Evolutionary conservation across 202 grass and related monocot genomes (phyloP).

Genomic region (Zizania palustris): DNA sequence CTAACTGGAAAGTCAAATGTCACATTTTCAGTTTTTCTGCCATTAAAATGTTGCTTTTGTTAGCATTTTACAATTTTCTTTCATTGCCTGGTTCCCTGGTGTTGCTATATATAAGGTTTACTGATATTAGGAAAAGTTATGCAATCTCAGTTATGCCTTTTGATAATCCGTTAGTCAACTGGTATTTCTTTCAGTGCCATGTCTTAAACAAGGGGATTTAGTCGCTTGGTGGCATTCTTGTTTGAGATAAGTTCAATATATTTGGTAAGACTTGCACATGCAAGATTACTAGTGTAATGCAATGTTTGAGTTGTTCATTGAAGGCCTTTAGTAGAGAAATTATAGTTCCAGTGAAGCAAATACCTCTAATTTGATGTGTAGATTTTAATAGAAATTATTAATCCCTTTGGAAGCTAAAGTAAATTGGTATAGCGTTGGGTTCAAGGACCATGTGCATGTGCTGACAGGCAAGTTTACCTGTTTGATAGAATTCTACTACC

Average conservation of each 20-base stretch:
- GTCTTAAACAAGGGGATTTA: neutral
- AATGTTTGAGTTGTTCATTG: neutral
- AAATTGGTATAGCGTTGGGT: neutral
- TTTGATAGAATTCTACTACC: neutral
- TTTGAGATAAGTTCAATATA: constrained; percentile 1
- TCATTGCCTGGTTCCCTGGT: neutral
- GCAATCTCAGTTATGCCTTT: neutral
- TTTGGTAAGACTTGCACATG: neutral
- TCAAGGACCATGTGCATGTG: neutral
- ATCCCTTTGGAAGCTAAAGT: neutral
- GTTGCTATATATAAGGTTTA: neutral
- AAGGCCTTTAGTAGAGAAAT: neutral
- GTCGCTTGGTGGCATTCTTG: neutral
- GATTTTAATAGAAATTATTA: constrained; percentile 13
- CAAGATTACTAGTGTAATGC: neutral
- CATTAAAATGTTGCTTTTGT: neutral
- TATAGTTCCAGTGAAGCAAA: neutral
- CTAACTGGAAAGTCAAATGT: neutral
- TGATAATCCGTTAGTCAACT: neutral
- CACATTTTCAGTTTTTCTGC: constrained; percentile 9
- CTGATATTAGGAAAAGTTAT: neutral
- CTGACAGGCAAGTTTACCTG: neutral
- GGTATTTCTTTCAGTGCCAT: neutral
- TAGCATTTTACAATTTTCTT: constrained; percentile 1
- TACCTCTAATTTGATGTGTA: constrained; percentile 28